These are phyloP conservation scores for Clarireedia paspali DNA, from an alignment of 2,329 filamentous ascomycete species.

Conservation along the genomic window DNA sequence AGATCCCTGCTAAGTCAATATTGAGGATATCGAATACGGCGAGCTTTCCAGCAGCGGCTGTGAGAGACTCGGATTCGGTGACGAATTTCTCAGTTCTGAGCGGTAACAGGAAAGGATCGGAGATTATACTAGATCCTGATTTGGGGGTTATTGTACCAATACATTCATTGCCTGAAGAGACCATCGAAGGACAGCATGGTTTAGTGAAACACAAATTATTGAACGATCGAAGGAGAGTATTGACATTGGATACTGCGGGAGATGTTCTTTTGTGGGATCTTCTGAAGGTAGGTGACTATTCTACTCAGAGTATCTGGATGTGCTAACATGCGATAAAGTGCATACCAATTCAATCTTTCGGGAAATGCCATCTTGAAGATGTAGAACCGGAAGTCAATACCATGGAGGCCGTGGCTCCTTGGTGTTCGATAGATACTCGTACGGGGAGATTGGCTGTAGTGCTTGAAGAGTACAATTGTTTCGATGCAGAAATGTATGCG, in stretches of 20 bases:
- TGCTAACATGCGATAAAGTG: slow-evolving; percentile 48
- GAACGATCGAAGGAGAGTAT: slow-evolving; percentile 80
- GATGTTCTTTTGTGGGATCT: slow-evolving; percentile 95
- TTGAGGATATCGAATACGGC: slow-evolving; percentile 80
- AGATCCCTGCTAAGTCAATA: slow-evolving; percentile 71
- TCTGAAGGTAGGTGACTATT: slow-evolving; percentile 52
- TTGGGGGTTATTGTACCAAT: slow-evolving; percentile 51
- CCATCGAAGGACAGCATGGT: slow-evolving; percentile 91
- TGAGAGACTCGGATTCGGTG: slow-evolving; percentile 48
- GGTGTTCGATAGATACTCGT: slow-evolving; percentile 91
- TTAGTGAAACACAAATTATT: slow-evolving; percentile 88
- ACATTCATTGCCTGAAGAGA: slow-evolving; percentile 63
- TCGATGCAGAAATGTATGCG: slow-evolving; percentile 94
- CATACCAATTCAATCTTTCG: slow-evolving; percentile 81
- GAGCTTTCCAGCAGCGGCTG: slow-evolving; percentile 53
- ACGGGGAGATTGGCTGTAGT: slow-evolving; percentile 88
- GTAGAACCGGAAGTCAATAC: slow-evolving; percentile 84
- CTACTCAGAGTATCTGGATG: slow-evolving; percentile 14
- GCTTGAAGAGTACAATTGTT: slow-evolving; percentile 89
- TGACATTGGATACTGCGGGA: slow-evolving; percentile 90
- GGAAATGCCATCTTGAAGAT: slow-evolving; percentile 88
- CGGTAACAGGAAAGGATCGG: slow-evolving; percentile 45
- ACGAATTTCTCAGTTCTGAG: slow-evolving; percentile 41
- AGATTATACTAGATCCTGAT: slow-evolving; percentile 44
- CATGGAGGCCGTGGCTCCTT: slow-evolving; percentile 81